These are phyloP conservation scores for Diplodia intermedia DNA, from an alignment of 2,329 filamentous ascomycete genomes.

Conservation along the genomic window DNA sequence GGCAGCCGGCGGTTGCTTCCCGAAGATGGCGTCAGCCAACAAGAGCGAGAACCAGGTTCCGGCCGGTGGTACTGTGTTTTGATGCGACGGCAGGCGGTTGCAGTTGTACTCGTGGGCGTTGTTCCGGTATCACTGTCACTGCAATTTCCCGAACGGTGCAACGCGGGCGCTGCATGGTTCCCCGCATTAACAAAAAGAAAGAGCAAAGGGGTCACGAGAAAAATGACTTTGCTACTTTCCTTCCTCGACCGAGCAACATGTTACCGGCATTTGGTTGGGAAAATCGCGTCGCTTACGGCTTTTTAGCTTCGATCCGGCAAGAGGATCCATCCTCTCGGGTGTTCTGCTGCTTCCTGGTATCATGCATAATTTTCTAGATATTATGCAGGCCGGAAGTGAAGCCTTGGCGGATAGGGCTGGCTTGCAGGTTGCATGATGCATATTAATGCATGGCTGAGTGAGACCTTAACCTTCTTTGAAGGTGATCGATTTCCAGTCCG, in stretches of 20 bases:
- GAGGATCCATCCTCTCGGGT: not conserved
- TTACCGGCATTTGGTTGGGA: not conserved
- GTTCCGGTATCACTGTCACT: not conserved
- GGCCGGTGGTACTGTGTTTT: not conserved
- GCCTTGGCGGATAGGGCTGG: not conserved
- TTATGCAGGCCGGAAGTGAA: not conserved
- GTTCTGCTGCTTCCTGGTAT: not conserved
- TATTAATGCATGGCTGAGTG: not conserved
- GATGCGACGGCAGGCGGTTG: not conserved
- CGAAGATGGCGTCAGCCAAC: not conserved
- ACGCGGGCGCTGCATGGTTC: not conserved
- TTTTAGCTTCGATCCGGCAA: too few relatives aligned
- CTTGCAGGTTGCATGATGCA: not conserved
- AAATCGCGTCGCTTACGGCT: not conserved
- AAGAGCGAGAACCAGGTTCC: not conserved
- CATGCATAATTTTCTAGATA: not conserved
- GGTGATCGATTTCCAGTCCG: not conserved
- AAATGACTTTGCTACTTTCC: not conserved
- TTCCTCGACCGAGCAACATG: not conserved
- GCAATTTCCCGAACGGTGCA: not conserved
- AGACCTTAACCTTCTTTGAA: not conserved
- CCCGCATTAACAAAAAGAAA: not conserved
- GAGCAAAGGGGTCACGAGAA: not conserved
- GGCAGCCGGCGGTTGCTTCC: not conserved
- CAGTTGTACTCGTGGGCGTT: not conserved